phyloP scores from a whole-genome alignment of 495 filamentous ascomycete species.

The Podospora sp. region DNA sequence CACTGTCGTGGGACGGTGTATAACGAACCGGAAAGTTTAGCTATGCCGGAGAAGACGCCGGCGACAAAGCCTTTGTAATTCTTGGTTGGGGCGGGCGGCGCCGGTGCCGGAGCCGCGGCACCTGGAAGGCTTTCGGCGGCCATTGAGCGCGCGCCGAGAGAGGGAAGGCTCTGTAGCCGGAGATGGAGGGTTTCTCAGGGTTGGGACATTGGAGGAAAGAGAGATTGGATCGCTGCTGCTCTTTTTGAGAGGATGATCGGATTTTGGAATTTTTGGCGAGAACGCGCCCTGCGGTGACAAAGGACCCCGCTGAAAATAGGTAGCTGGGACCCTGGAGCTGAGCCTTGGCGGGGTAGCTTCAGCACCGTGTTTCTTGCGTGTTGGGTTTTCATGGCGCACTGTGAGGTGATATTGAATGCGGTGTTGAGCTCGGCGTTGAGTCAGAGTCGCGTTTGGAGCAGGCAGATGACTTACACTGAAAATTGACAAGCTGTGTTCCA shows the following conservation, averaged over 20 bases:
- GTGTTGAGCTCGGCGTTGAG: background rate
- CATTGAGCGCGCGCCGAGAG: conserved; percentile 20
- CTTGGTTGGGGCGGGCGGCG: conserved; percentile 26
- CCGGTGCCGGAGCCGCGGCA: conserved; percentile 15
- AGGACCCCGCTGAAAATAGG: conserved; percentile 8
- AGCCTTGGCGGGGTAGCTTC: conserved; percentile 16
- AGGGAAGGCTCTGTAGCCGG: background rate
- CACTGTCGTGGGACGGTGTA: conserved; percentile 40
- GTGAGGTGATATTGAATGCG: background rate
- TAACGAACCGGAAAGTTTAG: conserved; percentile 88
- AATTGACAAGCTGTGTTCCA: no score
- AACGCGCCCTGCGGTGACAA: background rate
- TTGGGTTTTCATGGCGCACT: background rate
- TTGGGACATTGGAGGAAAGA: background rate
- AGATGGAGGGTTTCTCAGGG: background rate
- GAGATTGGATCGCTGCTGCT: background rate
- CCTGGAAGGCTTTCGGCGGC: conserved; percentile 10
- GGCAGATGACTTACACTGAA: no score
- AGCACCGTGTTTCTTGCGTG: background rate
- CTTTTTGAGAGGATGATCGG: background rate
- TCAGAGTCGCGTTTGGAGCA: background rate
- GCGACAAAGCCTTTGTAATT: conserved; percentile 93
- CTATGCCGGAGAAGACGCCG: conserved; percentile 89
- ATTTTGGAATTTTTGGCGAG: background rate
- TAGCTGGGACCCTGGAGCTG: conserved; percentile 12